Evolutionary conservation across 2,329 filamentous ascomycete species (phyloP).

Genomic region (Cytospora schulzeri): DNA sequence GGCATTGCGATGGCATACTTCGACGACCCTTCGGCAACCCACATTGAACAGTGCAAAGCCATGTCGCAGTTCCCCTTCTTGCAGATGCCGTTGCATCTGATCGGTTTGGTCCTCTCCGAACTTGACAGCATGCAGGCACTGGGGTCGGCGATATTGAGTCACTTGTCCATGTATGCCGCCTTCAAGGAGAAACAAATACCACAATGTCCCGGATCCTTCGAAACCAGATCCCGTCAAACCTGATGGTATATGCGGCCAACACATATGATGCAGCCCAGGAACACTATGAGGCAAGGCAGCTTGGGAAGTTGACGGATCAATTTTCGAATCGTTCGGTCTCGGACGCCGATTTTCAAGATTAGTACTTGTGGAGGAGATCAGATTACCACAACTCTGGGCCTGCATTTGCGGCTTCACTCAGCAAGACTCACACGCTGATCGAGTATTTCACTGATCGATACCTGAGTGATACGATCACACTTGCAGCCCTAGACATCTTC

Average conservation of each 20-base stretch:
- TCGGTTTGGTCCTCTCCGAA: not conserved
- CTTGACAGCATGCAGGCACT: not conserved
- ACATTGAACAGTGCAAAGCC: not conserved
- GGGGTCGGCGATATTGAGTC: not conserved
- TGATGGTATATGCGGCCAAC: not conserved
- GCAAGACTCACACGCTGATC: not conserved
- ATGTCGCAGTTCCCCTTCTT: not conserved
- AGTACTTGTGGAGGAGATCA: not conserved
- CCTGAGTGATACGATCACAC: not conserved
- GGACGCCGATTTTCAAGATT: not conserved
- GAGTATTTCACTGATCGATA: not conserved
- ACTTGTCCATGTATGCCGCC: not conserved
- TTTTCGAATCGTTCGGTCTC: no score
- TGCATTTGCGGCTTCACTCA: not conserved
- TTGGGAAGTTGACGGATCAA: no score
- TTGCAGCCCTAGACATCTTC: not conserved
- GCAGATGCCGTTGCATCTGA: constrained; percentile 2
- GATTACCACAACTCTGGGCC: no score
- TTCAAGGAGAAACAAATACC: not conserved
- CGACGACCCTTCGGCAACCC: not conserved
- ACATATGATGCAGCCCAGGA: not conserved
- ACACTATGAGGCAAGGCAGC: no score
- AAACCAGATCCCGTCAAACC: not conserved
- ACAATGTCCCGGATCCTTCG: not conserved
- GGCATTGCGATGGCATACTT: no score